Evolutionary conservation across 2,329 filamentous ascomycete species (phyloP).

Genomic region (Sporothrix protearum): DNA sequence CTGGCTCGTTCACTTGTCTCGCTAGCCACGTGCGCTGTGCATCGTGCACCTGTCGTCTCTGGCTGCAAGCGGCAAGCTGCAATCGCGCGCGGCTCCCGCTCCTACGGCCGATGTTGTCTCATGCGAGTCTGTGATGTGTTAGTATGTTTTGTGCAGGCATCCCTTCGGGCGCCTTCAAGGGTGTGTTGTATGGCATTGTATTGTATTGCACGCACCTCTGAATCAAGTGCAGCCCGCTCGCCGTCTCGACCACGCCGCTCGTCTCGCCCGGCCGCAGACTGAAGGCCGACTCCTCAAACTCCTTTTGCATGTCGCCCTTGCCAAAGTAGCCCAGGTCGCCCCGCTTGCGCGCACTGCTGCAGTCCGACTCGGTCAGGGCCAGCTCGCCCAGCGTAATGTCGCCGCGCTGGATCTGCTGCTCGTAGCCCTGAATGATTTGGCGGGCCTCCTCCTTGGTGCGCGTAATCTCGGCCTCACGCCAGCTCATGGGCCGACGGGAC

Average conservation of each 20-base stretch:
- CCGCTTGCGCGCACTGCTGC: conserved; percentile 88
- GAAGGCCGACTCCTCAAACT: conserved; percentile 96
- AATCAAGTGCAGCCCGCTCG: conserved; percentile 92
- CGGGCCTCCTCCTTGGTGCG: conserved; percentile 83
- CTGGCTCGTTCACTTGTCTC: background rate
- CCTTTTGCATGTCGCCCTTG: conserved; percentile 94
- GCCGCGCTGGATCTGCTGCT: conserved; percentile 70
- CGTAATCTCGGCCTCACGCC: conserved; percentile 86
- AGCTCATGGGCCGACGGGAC: conserved; percentile 85
- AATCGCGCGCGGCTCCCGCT: background rate
- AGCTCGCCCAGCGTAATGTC: conserved; percentile 71
- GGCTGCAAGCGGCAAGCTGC: background rate
- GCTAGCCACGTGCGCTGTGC: background rate
- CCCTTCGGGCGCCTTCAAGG: too few species aligned
- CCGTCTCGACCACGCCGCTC: conserved; percentile 83
- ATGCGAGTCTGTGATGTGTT: conserved; percentile 17
- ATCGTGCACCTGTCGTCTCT: background rate
- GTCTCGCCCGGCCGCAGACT: conserved; percentile 82
- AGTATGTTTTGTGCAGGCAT: background rate
- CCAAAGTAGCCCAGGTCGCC: conserved; percentile 96
- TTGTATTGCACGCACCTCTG: conserved; percentile 67
- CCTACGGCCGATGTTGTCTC: conserved; percentile 12
- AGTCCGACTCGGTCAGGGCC: conserved; percentile 86
- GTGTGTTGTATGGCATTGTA: too few species aligned
- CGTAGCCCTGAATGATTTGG: conserved; percentile 70